Evolutionary conservation across 2,329 filamentous ascomycete species (phyloP), one percentile per base, ranked within the genome.

Genomic region (Penicillium paneum): DNA sequence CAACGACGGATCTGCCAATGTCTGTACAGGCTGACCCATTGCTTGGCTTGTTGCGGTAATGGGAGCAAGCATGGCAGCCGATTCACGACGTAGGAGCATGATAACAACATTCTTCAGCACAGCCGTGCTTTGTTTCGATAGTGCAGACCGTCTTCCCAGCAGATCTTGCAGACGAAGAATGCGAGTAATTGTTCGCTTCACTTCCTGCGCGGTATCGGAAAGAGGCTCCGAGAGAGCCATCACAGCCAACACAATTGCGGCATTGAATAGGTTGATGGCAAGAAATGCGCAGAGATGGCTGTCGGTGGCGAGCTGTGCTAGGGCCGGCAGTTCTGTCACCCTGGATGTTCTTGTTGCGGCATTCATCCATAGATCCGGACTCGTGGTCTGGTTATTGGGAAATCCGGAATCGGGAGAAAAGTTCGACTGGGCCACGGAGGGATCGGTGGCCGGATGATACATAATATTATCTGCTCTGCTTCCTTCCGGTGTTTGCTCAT

Each of bases 191-290:
- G 69, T 74, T 32, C 75, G 69, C 54, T 78, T 78, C 0, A 74
- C 70, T 40, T 72, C 69, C 56, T 78, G 76, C 1, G 76, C 75
- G 28, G 67, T 63, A 45, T 76, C 70, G 0, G 74, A 76, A 1
- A 79, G 68, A 0, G 74, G 73, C 29, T 77, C 70, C 2, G 74
- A 74, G 2, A 78, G 64, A 1, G 76, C 74, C 36, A 74, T 66
- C 1, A 78, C 68, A 24, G 74, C 71, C 48, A 79, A 65, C 12
- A 78, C 75, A 26, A 78, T 72, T 7, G 75, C 72, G 1, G 75
- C 73, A 44, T 76, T 76, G 65, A 78, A 78, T 11, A 78, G 55
- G 50, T 78, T 78, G 57, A 78, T 76, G 3, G 73, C 76, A 17
- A 78, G 61, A 52, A 78, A 78, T 6, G 75, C 71, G 6, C 76